Base-by-base conservation (phyloP, 2,329 filamentous ascomycete genomes). In the Talaromyces sp. region DNA sequence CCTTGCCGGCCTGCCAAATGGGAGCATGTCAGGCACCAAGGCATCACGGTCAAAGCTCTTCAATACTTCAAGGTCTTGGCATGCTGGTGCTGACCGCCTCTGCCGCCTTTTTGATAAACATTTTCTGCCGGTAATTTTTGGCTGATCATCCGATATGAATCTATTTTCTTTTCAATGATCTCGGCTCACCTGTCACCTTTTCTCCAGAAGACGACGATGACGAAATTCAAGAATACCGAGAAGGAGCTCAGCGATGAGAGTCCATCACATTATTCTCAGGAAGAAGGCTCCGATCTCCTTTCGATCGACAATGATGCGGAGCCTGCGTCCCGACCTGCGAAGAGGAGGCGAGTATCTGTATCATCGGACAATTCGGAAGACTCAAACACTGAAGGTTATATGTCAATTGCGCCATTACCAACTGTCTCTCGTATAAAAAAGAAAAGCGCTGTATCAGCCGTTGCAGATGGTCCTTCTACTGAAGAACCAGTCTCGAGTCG, bases 391-490 rank as follows among this genome's bases (percentile, higher is more conserved):
- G 73, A 72, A 7, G 69, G 71, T 42, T 44, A 55, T n/a, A 46
- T 18, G 3, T 23, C 60, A 28, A 33, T 52, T 40, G 67, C 70
- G 52, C 74, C 74, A 60, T 69, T 78, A 57, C 73, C 75, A 62
- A 71, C 72, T 1, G 67, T 77, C 40, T 77, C 76, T 18, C 75
- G 76, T 63, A 78, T 79, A 62, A 79, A 75, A 62, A 78, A 76
- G 69, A 77, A 78, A 60, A 9, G 61, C 67, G 35, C 67, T 8
- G 68, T 67, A 16, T 33, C 37, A 16, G 31, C 59, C 7, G 6
- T n/a, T 35, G 67, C 68, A 21, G 42, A 66, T 16, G 61, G 63
- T 18, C 16, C 64, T 9, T 33, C 59, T 8, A 37, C 62, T 3
- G 69, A 73, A 14, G 72, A 76, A 25, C 77, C 76, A 1, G 72